phyloP scores from a whole-genome alignment of 495 filamentous ascomycete species.

The Hypoxylon rickii region DNA sequence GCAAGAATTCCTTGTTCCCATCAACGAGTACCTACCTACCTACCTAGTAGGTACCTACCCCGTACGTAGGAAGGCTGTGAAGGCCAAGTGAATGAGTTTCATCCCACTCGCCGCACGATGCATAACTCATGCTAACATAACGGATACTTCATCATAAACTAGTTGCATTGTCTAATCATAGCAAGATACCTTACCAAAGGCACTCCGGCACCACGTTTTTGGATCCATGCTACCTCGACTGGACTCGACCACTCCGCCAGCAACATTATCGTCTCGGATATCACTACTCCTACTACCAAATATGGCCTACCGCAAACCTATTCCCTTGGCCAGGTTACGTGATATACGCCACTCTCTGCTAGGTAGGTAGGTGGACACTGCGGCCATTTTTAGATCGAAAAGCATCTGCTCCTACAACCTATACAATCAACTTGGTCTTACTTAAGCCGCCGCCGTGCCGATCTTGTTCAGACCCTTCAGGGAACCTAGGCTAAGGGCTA shows the following conservation, averaged over 20 bases:
- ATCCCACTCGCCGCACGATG: neutral
- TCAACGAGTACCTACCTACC: neutral
- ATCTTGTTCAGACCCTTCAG: constrained; percentile 94
- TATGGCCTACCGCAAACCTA: constrained; percentile 5
- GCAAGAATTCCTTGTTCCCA: too few relatives aligned
- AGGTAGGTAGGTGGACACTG: neutral
- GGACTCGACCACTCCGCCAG: constrained; percentile 14
- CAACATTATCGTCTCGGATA: constrained; percentile 32
- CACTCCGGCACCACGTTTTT: constrained; percentile 27
- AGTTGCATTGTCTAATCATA: constrained; percentile 34
- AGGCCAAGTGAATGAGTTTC: too few relatives aligned
- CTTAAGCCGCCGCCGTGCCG: constrained; percentile 52
- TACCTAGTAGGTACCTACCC: too few relatives aligned
- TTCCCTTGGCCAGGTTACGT: constrained; percentile 4
- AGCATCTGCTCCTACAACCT: constrained; percentile 13
- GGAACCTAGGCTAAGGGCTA: constrained; percentile 91
- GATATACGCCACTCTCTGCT: neutral
- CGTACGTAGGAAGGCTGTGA: too few relatives aligned
- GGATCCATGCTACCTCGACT: constrained; percentile 26
- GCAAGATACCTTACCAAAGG: constrained; percentile 23
- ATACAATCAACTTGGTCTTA: neutral
- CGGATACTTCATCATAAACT: constrained; percentile 21
- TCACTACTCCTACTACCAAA: constrained; percentile 9
- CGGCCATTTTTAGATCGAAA: constrained; percentile 3
- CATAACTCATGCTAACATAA: neutral